Evolutionary conservation across 192 early-diverging fungal species (phyloP).

Genomic region (Umbelopsis sp.): DNA sequence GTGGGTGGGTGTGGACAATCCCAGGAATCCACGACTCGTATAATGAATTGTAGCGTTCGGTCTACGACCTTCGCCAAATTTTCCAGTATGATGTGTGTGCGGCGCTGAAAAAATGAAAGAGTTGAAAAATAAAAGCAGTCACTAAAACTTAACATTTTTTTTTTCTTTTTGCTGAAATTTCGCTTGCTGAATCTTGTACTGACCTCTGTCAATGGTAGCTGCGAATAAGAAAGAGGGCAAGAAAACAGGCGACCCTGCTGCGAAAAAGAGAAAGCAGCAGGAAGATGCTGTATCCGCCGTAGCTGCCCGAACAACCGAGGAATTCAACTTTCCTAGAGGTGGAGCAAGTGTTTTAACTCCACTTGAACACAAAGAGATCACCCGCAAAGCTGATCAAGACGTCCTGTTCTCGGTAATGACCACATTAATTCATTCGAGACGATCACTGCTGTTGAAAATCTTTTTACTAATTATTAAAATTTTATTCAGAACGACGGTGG

Average conservation of each 20-base stretch:
- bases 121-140: background rate
- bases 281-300: slow-evolving; percentile 17
- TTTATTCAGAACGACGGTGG: background rate
- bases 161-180: slow-evolving; percentile 23
- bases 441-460: background rate
- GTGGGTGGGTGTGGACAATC: too few relatives aligned
- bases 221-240: slow-evolving; percentile 20
- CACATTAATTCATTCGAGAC: background rate
- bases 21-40: too few relatives aligned
- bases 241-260: slow-evolving; percentile 3
- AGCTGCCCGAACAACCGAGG: slow-evolving; percentile 35
- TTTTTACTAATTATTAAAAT: background rate
- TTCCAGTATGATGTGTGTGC: too few relatives aligned
- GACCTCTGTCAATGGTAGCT: slow-evolving; percentile 11
- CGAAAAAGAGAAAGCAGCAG: slow-evolving; percentile 22
- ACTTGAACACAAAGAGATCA: slow-evolving; percentile 79
- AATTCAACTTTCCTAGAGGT: slow-evolving; percentile 84
- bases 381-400: slow-evolving; percentile 74
- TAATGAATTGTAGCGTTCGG: too few relatives aligned
- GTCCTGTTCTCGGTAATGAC: slow-evolving; percentile 41
- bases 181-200: slow-evolving; percentile 10
- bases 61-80: too few relatives aligned
- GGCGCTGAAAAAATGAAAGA: too few relatives aligned
- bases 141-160: slow-evolving; percentile 26
- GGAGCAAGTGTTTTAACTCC: slow-evolving; percentile 80